Conservation (phyloP, 495 filamentous ascomycete species). For the Aspergillus indologenus region DNA sequence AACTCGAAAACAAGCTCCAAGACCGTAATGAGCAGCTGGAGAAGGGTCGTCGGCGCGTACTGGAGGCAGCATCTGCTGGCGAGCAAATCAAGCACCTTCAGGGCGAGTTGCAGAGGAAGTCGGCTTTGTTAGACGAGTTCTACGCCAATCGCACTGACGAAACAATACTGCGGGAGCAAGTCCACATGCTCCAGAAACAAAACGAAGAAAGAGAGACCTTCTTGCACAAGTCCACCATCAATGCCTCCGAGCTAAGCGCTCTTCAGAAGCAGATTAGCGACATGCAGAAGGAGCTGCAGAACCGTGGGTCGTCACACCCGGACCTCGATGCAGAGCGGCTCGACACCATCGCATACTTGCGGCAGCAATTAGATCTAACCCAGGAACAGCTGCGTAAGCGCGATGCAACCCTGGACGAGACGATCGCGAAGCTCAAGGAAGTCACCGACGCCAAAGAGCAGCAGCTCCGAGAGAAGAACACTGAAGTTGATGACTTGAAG, state of each 20-base stretch:
- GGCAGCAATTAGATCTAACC: slow-evolving; percentile 36
- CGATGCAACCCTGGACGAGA: slow-evolving; percentile 39
- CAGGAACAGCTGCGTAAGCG: slow-evolving; percentile 41
- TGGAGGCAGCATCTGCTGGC: slow-evolving; percentile 38
- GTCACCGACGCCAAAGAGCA: slow-evolving; percentile 33
- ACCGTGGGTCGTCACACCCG: slow-evolving; percentile 15
- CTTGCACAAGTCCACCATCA: slow-evolving; percentile 25
- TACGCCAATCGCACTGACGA: slow-evolving; percentile 25
- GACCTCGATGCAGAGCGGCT: slow-evolving; percentile 32
- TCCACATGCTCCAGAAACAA: slow-evolving; percentile 33
- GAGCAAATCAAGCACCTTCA: slow-evolving; percentile 43
- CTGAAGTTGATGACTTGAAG: slow-evolving; percentile 43
- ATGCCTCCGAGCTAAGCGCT: slow-evolving; percentile 21
- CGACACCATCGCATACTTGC: slow-evolving; percentile 37
- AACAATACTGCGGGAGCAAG: slow-evolving; percentile 29
- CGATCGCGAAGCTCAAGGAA: slow-evolving; percentile 35
- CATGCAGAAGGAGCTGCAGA: slow-evolving; percentile 36
- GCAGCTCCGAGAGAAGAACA: slow-evolving; percentile 39
- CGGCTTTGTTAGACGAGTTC: slow-evolving; percentile 31
- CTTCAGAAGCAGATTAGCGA: slow-evolving; percentile 35
- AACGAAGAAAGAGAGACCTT: slow-evolving; percentile 28
- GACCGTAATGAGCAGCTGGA: slow-evolving; percentile 40
- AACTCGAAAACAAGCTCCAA: slow-evolving; percentile 33
- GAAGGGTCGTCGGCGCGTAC: slow-evolving; percentile 30
- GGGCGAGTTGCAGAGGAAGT: slow-evolving; percentile 36